A percentile compares a stretch with the other conserved stretches of the same genome.
These are phyloP conservation scores for Mucor circinelloides DNA, from an alignment of 371 early-diverging fungal species.

Conservation along the genomic window DNA sequence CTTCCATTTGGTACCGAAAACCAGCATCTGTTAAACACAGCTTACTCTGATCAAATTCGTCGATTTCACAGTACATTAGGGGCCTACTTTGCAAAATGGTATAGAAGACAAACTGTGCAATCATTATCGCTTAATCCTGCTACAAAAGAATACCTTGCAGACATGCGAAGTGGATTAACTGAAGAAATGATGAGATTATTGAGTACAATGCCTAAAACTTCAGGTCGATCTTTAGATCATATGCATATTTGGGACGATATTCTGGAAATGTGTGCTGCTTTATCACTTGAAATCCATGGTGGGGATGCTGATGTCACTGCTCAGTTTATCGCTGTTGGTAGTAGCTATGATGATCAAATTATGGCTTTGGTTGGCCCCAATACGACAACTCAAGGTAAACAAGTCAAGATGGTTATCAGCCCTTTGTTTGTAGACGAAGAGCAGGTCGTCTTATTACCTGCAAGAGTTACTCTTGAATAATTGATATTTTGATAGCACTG, in stretches of 20 bases:
- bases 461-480: slow-evolving; percentile 45
- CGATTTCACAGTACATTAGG: slow-evolving; percentile 52
- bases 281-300: slow-evolving; percentile 51
- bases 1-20: slow-evolving; percentile 58
- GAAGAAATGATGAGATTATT: slow-evolving; percentile 23
- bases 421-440: slow-evolving; percentile 53
- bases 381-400: slow-evolving; percentile 25
- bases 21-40: slow-evolving; percentile 47
- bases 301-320: slow-evolving; percentile 50
- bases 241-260: slow-evolving; percentile 39
- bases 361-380: slow-evolving; percentile 46
- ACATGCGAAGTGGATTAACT: slow-evolving; percentile 36
- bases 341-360: slow-evolving; percentile 43
- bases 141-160: slow-evolving; percentile 46
- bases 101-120: slow-evolving; percentile 52
- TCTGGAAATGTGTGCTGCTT: slow-evolving; percentile 34
- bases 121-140: slow-evolving; percentile 51
- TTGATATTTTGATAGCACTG: background rate
- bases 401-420: slow-evolving; percentile 40
- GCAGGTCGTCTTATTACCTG: slow-evolving; percentile 40
- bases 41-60: slow-evolving; percentile 50
- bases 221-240: slow-evolving; percentile 18
- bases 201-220: slow-evolving; percentile 12
- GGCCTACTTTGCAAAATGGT: slow-evolving; percentile 54
- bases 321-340: slow-evolving; percentile 36